These are phyloP conservation scores for Gossypium gossypioides DNA, from an alignment of 441 rosid genomes.

Conservation along the genomic window DNA sequence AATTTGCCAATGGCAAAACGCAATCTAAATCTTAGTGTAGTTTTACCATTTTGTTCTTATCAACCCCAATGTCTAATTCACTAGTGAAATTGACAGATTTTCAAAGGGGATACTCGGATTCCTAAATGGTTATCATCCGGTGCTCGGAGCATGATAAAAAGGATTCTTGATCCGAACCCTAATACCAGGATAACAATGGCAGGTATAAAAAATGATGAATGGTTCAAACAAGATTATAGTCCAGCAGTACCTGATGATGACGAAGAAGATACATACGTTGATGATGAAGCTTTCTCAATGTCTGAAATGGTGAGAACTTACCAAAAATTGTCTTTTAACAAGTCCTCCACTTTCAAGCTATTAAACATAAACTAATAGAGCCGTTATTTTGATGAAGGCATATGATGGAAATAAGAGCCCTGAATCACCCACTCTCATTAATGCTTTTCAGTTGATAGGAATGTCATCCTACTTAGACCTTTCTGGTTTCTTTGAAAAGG, in stretches of 20 bases:
- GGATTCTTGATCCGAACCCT: conserved; percentile 86
- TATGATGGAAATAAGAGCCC: conserved; percentile 27
- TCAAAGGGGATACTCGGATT: conserved; percentile 75
- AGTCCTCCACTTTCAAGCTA: background rate
- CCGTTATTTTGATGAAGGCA: conserved; percentile 9
- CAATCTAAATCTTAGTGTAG: no score
- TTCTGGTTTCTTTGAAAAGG: conserved; percentile 93
- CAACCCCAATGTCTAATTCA: background rate
- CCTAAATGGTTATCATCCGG: conserved; percentile 78
- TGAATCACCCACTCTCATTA: conserved; percentile 50
- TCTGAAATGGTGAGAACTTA: conserved; percentile 41
- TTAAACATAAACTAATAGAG: conserved; percentile 3
- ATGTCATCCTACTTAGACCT: conserved; percentile 95
- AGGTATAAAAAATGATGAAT: conserved; percentile 61
- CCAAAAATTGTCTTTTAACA: background rate
- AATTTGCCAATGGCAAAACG: no score
- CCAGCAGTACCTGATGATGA: conserved; percentile 63
- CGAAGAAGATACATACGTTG: conserved; percentile 43
- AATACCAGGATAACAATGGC: conserved; percentile 51
- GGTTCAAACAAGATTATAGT: conserved; percentile 64
- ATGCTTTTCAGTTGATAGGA: conserved; percentile 91
- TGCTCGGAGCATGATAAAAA: conserved; percentile 62
- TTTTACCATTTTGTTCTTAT: background rate
- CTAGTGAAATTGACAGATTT: conserved; percentile 42
- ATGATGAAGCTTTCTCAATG: conserved; percentile 44